Percentiles rank a stretch among this genome's conserved stretches.
Conservation (phyloP, 768 basidiomycete species). For the Gloeostereum incarnatum region DNA sequence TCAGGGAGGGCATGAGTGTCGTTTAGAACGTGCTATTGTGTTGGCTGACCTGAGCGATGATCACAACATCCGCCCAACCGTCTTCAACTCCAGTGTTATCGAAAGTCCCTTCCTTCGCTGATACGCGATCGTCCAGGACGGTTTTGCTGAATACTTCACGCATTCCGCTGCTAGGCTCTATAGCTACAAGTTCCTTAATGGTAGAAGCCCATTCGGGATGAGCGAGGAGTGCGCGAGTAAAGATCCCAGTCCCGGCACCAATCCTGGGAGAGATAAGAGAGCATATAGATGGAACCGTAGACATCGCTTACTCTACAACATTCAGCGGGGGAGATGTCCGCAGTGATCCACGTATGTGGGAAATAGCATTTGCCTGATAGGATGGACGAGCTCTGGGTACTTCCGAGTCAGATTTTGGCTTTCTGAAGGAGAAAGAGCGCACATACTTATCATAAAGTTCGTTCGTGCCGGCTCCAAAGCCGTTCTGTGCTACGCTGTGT, state of each 20-base stretch:
- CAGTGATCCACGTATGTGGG: conserved; percentile 46
- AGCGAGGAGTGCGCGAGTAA: conserved; percentile 72
- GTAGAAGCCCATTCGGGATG: conserved; percentile 43
- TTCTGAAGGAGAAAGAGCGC: no score
- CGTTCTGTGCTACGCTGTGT: conserved; percentile 58
- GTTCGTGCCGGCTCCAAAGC: conserved; percentile 77
- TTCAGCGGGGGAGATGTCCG: conserved; percentile 33
- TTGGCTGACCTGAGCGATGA: conserved; percentile 69
- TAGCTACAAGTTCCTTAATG: conserved; percentile 48
- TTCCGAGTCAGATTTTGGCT: neutral
- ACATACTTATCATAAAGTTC: conserved; percentile 67
- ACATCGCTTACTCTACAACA: conserved; percentile 68
- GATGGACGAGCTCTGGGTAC: conserved; percentile 65
- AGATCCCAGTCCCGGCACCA: conserved; percentile 84
- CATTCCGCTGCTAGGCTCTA: conserved; percentile 90
- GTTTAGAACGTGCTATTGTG: neutral
- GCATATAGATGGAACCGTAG: no score
- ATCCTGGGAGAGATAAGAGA: conserved; percentile 33
- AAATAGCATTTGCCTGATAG: conserved; percentile 59
- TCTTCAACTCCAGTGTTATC: conserved; percentile 49
- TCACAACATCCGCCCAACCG: conserved; percentile 69
- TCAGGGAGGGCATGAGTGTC: neutral
- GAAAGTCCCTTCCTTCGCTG: conserved; percentile 60
- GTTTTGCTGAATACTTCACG: conserved; percentile 55
- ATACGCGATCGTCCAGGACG: conserved; percentile 42